Evolutionary conservation across 75 land plant species (phyloP).

Genomic region (Pinus tabuliformis): DNA sequence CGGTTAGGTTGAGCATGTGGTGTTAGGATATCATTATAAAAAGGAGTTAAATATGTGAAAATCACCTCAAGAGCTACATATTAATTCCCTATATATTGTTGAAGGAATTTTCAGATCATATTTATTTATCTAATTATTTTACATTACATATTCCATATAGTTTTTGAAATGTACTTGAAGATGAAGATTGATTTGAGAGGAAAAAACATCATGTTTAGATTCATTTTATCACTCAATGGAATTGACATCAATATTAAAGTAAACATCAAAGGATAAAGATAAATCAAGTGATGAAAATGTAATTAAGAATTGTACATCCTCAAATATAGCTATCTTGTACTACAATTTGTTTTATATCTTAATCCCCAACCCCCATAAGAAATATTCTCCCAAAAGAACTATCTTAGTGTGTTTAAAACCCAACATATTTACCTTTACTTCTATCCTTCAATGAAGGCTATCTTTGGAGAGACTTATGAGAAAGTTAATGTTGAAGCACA

Average conservation of each 20-base stretch:
- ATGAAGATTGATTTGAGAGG: no score
- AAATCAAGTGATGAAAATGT: background rate
- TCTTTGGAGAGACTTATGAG: background rate
- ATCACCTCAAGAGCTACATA: no score
- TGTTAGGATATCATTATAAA: no score
- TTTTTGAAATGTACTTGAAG: no score
- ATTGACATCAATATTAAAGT: background rate
- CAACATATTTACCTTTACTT: no score
- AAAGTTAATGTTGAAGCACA: background rate
- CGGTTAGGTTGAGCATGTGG: no score
- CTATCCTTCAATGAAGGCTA: background rate
- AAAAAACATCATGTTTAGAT: background rate
- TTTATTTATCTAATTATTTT: no score
- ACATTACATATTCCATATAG: no score
- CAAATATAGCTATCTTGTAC: background rate
- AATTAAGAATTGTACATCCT: background rate
- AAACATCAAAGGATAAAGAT: background rate
- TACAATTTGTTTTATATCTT: background rate
- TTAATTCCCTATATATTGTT: no score
- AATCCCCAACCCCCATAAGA: background rate
- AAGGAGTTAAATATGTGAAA: no score
- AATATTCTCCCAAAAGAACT: background rate
- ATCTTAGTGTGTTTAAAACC: no score
- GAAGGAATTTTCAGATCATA: no score
- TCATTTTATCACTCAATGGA: background rate